Percentiles rank a stretch among this genome's conserved stretches.
Evolutionary conservation across 2,329 filamentous ascomycete species (phyloP).

Genomic region (Pezicula rhizophila): DNA sequence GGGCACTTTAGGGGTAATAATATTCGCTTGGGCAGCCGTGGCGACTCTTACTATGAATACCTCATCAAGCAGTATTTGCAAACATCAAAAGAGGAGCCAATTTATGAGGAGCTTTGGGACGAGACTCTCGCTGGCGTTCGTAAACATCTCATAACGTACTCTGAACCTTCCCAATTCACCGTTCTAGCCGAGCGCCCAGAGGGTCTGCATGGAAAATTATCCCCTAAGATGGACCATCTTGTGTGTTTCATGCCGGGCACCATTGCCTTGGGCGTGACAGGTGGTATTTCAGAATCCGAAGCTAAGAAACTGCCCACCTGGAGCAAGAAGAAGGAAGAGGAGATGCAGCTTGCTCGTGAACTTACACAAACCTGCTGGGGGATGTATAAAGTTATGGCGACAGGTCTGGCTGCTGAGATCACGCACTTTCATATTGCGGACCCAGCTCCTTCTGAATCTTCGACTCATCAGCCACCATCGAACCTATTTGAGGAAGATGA

Average conservation of each 20-base stretch:
- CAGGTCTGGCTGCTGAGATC: conserved; percentile 91
- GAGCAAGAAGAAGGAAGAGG: conserved; percentile 74
- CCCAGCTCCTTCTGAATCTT: conserved; percentile 58
- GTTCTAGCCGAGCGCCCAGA: conserved; percentile 79
- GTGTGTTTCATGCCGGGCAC: conserved; percentile 97
- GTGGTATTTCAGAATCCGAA: conserved; percentile 66
- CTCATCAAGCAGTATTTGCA: conserved; percentile 98
- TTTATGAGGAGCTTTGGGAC: conserved; percentile 92
- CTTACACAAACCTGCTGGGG: conserved; percentile 97
- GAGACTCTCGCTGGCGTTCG: conserved; percentile 79
- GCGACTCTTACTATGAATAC: conserved; percentile 98
- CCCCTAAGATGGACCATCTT: conserved; percentile 95
- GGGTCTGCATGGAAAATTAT: conserved; percentile 60
- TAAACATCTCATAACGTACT: conserved; percentile 89
- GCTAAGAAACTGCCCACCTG: conserved; percentile 68
- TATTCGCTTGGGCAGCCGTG: conserved; percentile 85
- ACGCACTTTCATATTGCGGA: conserved; percentile 77
- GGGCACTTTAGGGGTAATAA: conserved; percentile 79
- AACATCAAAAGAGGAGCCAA: conserved; percentile 75
- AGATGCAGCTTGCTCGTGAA: conserved; percentile 82
- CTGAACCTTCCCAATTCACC: conserved; percentile 72
- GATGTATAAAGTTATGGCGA: conserved; percentile 87
- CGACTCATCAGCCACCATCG: conserved; percentile 42
- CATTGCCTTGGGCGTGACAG: conserved; percentile 82
- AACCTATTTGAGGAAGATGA: conserved; percentile 42